phyloP scores from a whole-genome alignment of 2,329 filamentous ascomycete species.

The Microdochium bolleyi region DNA sequence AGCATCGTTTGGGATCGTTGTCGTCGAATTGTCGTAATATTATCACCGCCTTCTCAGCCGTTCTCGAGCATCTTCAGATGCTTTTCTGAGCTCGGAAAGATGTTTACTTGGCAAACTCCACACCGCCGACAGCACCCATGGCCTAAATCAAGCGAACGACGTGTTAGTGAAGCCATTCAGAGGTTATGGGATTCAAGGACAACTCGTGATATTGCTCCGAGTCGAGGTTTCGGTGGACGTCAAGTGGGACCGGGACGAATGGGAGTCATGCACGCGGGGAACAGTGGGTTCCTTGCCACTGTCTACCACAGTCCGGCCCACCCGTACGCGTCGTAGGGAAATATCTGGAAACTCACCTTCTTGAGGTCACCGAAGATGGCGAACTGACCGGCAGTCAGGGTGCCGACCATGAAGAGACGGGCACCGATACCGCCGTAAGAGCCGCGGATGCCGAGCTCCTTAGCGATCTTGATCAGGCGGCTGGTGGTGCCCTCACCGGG shows the following conservation, averaged over 20 bases:
- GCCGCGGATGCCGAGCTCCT: constrained; percentile 63
- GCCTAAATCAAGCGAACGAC: constrained; percentile 23
- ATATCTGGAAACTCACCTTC: constrained; percentile 9
- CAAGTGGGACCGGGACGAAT: too few species aligned
- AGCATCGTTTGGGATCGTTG: background rate
- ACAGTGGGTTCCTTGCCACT: too few species aligned
- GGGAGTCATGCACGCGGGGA: too few species aligned
- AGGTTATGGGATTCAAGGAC: background rate
- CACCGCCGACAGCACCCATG: constrained; percentile 52
- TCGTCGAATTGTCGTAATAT: background rate
- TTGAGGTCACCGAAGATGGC: constrained; percentile 64
- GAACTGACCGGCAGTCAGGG: constrained; percentile 63
- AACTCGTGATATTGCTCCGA: background rate
- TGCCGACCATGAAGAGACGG: constrained; percentile 66
- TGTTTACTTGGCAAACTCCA: constrained; percentile 41
- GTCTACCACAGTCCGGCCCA: too few species aligned
- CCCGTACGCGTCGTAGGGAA: too few species aligned
- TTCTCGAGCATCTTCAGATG: constrained; percentile 6
- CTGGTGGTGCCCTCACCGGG: constrained; percentile 65
- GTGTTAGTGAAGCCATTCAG: background rate
- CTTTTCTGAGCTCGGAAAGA: background rate
- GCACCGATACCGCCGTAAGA: constrained; percentile 65
- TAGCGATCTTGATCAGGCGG: constrained; percentile 67
- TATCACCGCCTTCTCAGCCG: constrained; percentile 7
- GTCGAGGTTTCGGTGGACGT: background rate